Conservation (phyloP, 768 basidiomycete genomes). For the Sarcomyxa edulis region DNA sequence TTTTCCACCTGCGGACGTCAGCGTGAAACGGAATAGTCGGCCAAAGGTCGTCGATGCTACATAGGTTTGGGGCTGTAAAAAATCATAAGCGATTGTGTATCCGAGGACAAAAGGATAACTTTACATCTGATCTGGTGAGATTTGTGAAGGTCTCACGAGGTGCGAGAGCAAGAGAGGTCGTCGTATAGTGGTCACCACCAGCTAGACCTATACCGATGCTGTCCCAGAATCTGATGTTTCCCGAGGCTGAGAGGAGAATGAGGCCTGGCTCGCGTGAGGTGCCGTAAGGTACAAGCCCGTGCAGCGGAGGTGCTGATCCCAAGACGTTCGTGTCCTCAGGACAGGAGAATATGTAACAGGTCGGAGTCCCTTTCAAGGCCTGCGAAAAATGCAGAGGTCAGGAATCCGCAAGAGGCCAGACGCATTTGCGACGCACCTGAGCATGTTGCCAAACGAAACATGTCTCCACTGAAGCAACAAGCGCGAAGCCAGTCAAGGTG, state of each 20-base stretch:
- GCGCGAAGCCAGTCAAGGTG: slow-evolving; percentile 64
- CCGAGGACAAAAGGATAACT: slow-evolving; percentile 7
- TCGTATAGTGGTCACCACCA: slow-evolving; percentile 64
- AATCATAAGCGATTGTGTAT: slow-evolving; percentile 6
- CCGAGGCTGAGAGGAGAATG: slow-evolving; percentile 66
- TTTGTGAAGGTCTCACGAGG: slow-evolving; percentile 59
- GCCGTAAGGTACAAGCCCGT: slow-evolving; percentile 65
- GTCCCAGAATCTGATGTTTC: slow-evolving; percentile 83
- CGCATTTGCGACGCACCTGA: slow-evolving; percentile 47
- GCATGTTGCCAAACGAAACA: slow-evolving; percentile 85
- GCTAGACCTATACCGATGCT: slow-evolving; percentile 80
- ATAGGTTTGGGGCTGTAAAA: slow-evolving; percentile 53
- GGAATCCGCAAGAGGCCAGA: slow-evolving; percentile 5
- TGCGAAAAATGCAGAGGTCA: slow-evolving; percentile 13
- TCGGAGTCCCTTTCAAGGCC: slow-evolving; percentile 67
- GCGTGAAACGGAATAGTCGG: slow-evolving; percentile 54
- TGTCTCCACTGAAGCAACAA: slow-evolving; percentile 64
- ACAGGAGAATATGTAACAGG: slow-evolving; percentile 79
- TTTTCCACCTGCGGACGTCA: slow-evolving; percentile 67
- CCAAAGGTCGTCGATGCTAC: slow-evolving; percentile 67
- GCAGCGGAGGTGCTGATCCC: slow-evolving; percentile 39
- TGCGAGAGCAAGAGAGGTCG: slow-evolving; percentile 41
- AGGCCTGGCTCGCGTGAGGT: slow-evolving; percentile 80
- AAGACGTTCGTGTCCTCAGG: slow-evolving; percentile 42
- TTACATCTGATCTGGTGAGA: slow-evolving; percentile 59